These are phyloP conservation scores for Lunularia cruciata DNA, from an alignment of 225 moss, liverwort and hornwort genomes.

Conservation along the genomic window DNA sequence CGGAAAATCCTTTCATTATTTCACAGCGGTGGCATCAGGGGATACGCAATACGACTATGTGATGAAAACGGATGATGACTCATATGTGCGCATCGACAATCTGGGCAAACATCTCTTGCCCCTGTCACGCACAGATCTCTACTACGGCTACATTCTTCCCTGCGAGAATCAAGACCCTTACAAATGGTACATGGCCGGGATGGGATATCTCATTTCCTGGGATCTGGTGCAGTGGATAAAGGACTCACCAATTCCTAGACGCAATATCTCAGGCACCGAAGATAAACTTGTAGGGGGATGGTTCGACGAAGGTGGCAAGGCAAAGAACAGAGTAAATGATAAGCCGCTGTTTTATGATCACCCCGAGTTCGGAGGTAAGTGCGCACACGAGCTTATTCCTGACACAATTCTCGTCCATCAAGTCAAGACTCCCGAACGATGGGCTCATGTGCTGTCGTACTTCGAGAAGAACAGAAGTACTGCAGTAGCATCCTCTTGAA, in stretches of 20 bases:
- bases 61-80: constrained; percentile 82
- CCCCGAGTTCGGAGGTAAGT: constrained; percentile 53
- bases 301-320: constrained; percentile 60
- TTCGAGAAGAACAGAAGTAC: constrained; percentile 47
- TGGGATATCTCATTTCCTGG: constrained; percentile 77
- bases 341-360: constrained; percentile 82
- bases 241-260: constrained; percentile 42
- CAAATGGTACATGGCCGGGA: constrained; percentile 68
- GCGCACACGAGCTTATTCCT: constrained; percentile 57
- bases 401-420: constrained; percentile 75
- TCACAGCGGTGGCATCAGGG: constrained; percentile 47
- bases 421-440: constrained; percentile 52
- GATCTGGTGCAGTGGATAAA: constrained; percentile 66
- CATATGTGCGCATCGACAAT: constrained; percentile 63
- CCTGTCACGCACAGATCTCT: constrained; percentile 59
- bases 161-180: constrained; percentile 56
- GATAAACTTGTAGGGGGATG: constrained; percentile 61
- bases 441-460: constrained; percentile 56
- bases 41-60: constrained; percentile 85
- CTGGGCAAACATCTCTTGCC: constrained; percentile 48
- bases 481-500: too few relatives aligned
- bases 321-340: constrained; percentile 65
- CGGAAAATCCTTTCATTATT: constrained; percentile 64
- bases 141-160: constrained; percentile 63
- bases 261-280: constrained; percentile 53